Conservation (phyloP, 176 grass and related monocot species). For the sorghum (Sorghum bicolor) region Sorghum_bicolor_NCBIv3 NC_012875.2:52407001-52407500, state of each 20-base stretch:
- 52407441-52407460: neutral
- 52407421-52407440: neutral
- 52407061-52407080: slow-evolving; percentile 95
- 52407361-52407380: slow-evolving; percentile 3
- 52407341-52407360: neutral
- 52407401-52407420: neutral
- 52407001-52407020: slow-evolving; percentile 8
- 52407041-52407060: slow-evolving; percentile 52
- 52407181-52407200: slow-evolving; percentile 21
- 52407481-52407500: neutral
- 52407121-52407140: slow-evolving; percentile 93
- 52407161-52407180: slow-evolving; percentile 91
- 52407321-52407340: neutral
- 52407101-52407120: slow-evolving; percentile 94
- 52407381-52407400: neutral
- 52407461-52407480: slow-evolving; percentile 1
- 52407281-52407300: neutral
- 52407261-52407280: neutral
- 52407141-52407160: slow-evolving; percentile 85
- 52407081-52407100: slow-evolving; percentile 98
- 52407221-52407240: neutral
- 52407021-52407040: slow-evolving; percentile 17
- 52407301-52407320: neutral
- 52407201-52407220: neutral
- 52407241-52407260: neutral